phyloP scores from a whole-genome alignment of 176 grass and related monocot genomes.

The bread wheat (Triticum aestivum) region IWGSC_CS_RefSeq_v2.1 NC_057795.1:640291981-640292480 shows the following conservation, averaged over 20 bases:
- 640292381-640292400: slow-evolving; percentile 11
- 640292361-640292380: not conserved
- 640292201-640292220: not conserved
- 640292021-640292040: too few relatives aligned
- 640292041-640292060: too few relatives aligned
- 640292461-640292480: slow-evolving; percentile 16
- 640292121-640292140: too few relatives aligned
- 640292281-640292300: not conserved
- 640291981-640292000: too few relatives aligned
- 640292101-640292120: too few relatives aligned
- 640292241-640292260: not conserved
- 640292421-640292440: not conserved
- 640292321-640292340: slow-evolving; percentile 11
- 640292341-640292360: not conserved
- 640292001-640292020: too few relatives aligned
- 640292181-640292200: too few relatives aligned
- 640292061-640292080: too few relatives aligned
- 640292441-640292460: slow-evolving; percentile 16
- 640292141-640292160: too few relatives aligned
- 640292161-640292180: too few relatives aligned
- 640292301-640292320: not conserved
- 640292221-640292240: not conserved
- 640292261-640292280: not conserved
- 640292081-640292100: too few relatives aligned
- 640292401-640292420: not conserved